Conservation (phyloP, 495 filamentous ascomycete species). For the Acidomyces sp. region DNA sequence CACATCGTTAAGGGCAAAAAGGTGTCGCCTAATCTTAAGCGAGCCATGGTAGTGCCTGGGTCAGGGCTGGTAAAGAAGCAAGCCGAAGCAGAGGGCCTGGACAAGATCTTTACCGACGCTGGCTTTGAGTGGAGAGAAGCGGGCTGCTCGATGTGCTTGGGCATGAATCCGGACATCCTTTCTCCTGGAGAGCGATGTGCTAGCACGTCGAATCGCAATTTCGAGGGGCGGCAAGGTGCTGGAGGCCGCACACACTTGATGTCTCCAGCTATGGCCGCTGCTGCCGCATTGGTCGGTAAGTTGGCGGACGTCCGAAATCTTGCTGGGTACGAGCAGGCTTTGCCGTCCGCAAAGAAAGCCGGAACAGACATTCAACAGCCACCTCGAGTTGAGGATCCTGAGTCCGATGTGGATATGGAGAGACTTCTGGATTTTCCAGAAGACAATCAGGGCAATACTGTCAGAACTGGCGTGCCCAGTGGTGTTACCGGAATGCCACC, state of each 20-base stretch:
- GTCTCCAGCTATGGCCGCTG: slow-evolving; percentile 93
- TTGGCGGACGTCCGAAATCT: slow-evolving; percentile 82
- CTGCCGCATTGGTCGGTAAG: slow-evolving; percentile 77
- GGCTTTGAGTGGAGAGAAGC: slow-evolving; percentile 98
- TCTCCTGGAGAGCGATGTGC: slow-evolving; percentile 86
- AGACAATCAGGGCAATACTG: slow-evolving; percentile 49
- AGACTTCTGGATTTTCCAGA: slow-evolving; percentile 63
- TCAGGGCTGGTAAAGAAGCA: slow-evolving; percentile 90
- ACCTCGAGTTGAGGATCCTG: slow-evolving; percentile 57
- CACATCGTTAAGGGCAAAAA: slow-evolving; percentile 74
- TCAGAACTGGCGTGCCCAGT: slow-evolving; percentile 37
- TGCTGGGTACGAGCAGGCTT: slow-evolving; percentile 27
- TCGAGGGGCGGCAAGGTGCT: slow-evolving; percentile 91
- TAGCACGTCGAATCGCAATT: slow-evolving; percentile 92
- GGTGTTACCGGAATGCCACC: slow-evolving; percentile 58
- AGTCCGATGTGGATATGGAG: slow-evolving; percentile 65
- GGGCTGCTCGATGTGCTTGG: slow-evolving; percentile 95
- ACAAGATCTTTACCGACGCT: slow-evolving; percentile 80
- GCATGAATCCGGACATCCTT: slow-evolving; percentile 99
- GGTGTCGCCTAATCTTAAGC: slow-evolving; percentile 74
- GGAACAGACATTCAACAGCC: slow-evolving; percentile 45
- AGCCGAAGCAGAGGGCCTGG: slow-evolving; percentile 81
- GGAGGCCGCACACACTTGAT: slow-evolving; percentile 88
- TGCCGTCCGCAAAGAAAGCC: slow-evolving; percentile 31
- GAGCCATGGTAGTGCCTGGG: slow-evolving; percentile 90